A percentile compares a stretch with the other conserved stretches of the same genome.
phyloP scores from a whole-genome alignment of 2,329 filamentous ascomycete species.

The Achaetomium macrosporum region DNA sequence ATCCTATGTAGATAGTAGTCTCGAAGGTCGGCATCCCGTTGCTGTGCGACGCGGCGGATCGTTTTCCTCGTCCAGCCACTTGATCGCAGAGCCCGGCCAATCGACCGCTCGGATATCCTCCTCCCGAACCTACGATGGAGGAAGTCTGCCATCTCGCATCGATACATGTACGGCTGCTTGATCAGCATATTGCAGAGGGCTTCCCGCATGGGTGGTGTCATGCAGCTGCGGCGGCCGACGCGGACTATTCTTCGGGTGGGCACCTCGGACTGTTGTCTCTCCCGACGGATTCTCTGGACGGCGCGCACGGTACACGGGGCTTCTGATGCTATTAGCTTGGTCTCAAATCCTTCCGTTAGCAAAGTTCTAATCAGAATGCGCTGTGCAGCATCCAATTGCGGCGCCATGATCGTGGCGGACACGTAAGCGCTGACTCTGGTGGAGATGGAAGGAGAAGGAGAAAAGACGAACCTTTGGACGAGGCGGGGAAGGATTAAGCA shows the following conservation, averaged over 20 bases:
- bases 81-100: not conserved
- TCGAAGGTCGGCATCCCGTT: slow-evolving; percentile 2
- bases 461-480: not conserved
- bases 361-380: slow-evolving; percentile 1
- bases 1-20: not conserved
- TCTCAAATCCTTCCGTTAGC: not conserved
- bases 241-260: not conserved
- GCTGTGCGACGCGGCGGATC: slow-evolving; percentile 1
- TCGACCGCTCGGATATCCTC: not conserved
- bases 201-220: not conserved
- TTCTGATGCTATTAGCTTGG: not conserved
- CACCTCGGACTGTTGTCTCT: slow-evolving; percentile 1
- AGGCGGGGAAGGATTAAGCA: not conserved
- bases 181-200: not conserved
- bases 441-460: not conserved
- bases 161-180: slow-evolving; percentile 2
- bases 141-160: slow-evolving; percentile 1
- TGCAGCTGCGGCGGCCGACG: slow-evolving; percentile 2
- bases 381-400: slow-evolving; percentile 4
- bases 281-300: slow-evolving; percentile 1
- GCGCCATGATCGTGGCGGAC: not conserved
- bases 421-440: not conserved
- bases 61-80: slow-evolving; percentile 1
- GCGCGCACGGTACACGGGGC: not conserved
- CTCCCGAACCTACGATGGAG: not conserved